Base-by-base conservation (phyloP, 1,139 yeast genomes). In the Taphrina sp. region DNA sequence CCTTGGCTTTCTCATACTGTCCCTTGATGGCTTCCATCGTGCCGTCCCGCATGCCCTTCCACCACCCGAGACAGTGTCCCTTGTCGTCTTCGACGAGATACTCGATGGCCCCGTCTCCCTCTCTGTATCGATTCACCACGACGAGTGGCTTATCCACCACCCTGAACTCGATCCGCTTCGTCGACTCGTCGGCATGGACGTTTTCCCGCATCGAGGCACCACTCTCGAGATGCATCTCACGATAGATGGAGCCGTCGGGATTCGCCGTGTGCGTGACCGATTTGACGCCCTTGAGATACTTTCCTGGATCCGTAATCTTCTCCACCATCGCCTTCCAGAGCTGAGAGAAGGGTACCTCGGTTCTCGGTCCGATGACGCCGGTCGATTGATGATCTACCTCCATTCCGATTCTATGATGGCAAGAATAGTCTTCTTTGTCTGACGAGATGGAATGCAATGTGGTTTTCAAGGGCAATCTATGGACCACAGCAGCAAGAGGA, bases 311-410 rank as follows among this genome's bases (percentile, higher is more conserved):
- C 14, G 22, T 39, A 31, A 42, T 49, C 46, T 49, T 49, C 33
- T 49, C 54, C 26, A 49, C 46, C 33, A 49, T 41, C 20, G 54
- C 44, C n/a, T 22, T 29, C 54, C 54, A 49, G 10, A 49, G 34
- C 17, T 29, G 24, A 5, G 19, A 24, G 19, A 43, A 43, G n/a
- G 47, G 47, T 3, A 43, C 36, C 7, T 31, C 37, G 4, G 47
- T 43, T 5, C 37, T 20, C 12, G 47, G 37, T 8, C 47, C 47
- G 3, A 31, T 19, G 14, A 43, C 47, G 17, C 47, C 47, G 2
- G 38, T 31, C 14, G 31, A 31, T 17, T 43, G 29, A 16, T 31
- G 35, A 20, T 43, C 47, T 7, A 31, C 16, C 14, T 43, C 47
- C 47, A 43, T 43, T 31, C 2, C 20, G 14, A 17, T 7, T 34